A percentile compares a stretch with the other conserved stretches of the same genome.
phyloP scores from a whole-genome alignment of 257 asterid species.

The Phtheirospermum japonicum region DNA sequence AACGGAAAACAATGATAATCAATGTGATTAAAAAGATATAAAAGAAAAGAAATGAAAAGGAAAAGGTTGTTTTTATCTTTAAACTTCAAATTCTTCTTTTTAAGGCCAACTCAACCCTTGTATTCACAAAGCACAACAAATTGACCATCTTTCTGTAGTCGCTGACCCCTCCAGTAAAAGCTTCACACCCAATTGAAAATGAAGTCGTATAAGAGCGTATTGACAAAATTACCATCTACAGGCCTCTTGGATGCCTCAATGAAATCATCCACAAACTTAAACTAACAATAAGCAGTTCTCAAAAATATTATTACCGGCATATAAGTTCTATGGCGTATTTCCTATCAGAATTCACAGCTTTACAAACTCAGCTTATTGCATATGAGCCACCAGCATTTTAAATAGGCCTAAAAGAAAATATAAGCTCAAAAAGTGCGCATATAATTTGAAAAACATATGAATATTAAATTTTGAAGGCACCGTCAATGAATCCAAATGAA shows the following conservation, averaged over 20 bases:
- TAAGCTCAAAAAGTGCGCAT: conserved; percentile 11
- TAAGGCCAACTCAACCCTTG: conserved; percentile 6
- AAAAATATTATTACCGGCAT: not conserved
- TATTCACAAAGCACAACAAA: not conserved
- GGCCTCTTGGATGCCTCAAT: conserved; percentile 9
- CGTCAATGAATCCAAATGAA: too few species aligned
- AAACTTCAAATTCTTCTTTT: conserved; percentile 7
- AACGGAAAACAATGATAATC: not conserved
- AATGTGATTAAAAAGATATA: too few species aligned
- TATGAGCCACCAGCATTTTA: conserved; percentile 5
- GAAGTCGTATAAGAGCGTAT: not conserved
- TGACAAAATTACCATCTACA: conserved; percentile 10
- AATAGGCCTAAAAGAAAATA: conserved; percentile 11
- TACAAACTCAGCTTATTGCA: conserved; percentile 1
- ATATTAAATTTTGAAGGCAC: too few species aligned
- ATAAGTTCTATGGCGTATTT: not conserved
- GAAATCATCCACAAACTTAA: conserved; percentile 19
- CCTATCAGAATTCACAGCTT: conserved; percentile 8
- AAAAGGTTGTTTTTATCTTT: not conserved
- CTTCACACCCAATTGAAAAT: not conserved
- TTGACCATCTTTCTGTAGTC: not conserved
- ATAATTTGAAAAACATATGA: conserved; percentile 15
- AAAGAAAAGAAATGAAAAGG: too few species aligned
- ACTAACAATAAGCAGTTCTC: not conserved
- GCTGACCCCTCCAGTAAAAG: not conserved